phyloP scores from a whole-genome alignment of 192 early-diverging fungal genomes.

The Dissophora globulifera region DNA sequence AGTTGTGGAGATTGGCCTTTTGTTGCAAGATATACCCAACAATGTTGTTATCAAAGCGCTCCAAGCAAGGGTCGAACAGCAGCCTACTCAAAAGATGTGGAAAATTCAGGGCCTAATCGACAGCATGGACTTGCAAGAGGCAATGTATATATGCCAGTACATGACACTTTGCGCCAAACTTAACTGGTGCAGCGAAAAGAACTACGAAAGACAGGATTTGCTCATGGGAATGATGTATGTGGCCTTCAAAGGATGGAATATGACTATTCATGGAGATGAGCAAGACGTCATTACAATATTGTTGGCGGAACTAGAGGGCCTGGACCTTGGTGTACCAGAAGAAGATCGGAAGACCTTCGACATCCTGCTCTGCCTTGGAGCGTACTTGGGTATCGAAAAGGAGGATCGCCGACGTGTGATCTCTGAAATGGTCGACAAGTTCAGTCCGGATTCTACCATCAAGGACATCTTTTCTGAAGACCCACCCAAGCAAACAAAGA shows the following conservation, averaged over 20 bases:
- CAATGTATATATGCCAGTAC: slow-evolving; percentile 13
- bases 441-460: not conserved
- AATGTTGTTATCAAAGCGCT: slow-evolving; percentile 5
- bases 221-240: slow-evolving; percentile 11
- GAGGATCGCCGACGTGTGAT: not conserved
- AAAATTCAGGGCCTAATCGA: not conserved
- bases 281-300: not conserved
- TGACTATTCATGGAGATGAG: not conserved
- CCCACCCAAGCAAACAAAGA: not conserved
- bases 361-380: not conserved
- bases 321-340: not conserved
- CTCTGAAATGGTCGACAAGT: not conserved
- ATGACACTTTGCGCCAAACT: slow-evolving; percentile 11
- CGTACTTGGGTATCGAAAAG: not conserved
- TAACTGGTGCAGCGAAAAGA: slow-evolving; percentile 7
- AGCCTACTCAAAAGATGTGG: slow-evolving; percentile 9
- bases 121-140: slow-evolving; percentile 1
- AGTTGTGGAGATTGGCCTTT: slow-evolving; percentile 4
- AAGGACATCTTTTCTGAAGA: not conserved
- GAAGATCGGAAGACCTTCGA: not conserved
- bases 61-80: slow-evolving; percentile 2
- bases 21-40: slow-evolving; percentile 12
- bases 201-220: slow-evolving; percentile 7
- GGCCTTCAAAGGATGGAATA: not conserved
- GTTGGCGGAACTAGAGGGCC: not conserved